phyloP scores from a whole-genome alignment of 139 green algal genomes.

The Nannochloris sp. region DNA sequence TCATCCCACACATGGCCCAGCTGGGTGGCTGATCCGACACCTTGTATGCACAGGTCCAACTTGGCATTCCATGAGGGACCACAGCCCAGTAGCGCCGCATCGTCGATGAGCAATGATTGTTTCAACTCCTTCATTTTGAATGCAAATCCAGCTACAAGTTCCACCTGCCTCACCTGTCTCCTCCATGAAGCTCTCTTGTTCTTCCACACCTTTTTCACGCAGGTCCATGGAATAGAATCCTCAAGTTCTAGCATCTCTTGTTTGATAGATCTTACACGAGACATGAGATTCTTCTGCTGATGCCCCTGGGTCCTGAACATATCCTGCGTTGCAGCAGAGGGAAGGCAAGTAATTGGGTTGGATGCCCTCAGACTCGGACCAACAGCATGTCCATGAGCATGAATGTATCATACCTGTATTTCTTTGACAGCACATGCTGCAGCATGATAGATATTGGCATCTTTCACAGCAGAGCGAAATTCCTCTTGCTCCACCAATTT shows the following conservation, averaged over 20 bases:
- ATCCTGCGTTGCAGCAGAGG: too few relatives aligned
- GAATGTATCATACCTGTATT: too few relatives aligned
- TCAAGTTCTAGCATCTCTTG: conserved; percentile 27
- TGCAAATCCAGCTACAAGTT: conserved; percentile 26
- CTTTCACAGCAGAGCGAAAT: too few relatives aligned
- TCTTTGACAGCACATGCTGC: too few relatives aligned
- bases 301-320: too few relatives aligned
- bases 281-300: not conserved
- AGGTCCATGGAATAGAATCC: conserved; percentile 24
- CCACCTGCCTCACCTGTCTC: conserved; percentile 17
- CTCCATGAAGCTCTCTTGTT: conserved; percentile 28
- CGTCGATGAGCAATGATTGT: conserved; percentile 23
- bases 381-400: too few relatives aligned
- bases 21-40: conserved; percentile 10
- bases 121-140: conserved; percentile 30
- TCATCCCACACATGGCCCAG: conserved; percentile 37
- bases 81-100: conserved; percentile 15
- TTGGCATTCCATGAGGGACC: conserved; percentile 20
- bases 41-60: conserved; percentile 30
- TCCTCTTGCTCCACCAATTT: too few relatives aligned
- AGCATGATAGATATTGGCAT: too few relatives aligned
- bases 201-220: conserved; percentile 30
- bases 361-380: too few relatives aligned
- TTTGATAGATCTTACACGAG: conserved; percentile 19
- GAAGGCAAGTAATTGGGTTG: too few relatives aligned